A percentile compares a stretch with the other conserved stretches of the same genome.
These are phyloP conservation scores for Pichia sp. DNA, from an alignment of 1,139 yeast species.

Conservation along the genomic window DNA sequence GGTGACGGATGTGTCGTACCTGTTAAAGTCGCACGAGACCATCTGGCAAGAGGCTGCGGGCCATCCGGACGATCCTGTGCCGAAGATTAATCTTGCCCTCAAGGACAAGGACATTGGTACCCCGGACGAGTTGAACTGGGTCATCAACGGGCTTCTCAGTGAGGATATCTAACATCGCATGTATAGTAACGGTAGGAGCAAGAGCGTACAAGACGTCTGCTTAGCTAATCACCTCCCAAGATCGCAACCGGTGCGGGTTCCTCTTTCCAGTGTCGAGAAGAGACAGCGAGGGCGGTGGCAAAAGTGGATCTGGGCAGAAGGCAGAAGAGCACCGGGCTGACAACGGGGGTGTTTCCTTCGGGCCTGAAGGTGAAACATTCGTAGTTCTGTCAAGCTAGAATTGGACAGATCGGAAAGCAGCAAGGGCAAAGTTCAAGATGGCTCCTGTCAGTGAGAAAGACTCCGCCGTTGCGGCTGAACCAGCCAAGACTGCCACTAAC, in stretches of 20 bases:
- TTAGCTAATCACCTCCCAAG: not conserved
- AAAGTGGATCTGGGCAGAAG: constrained; percentile 2
- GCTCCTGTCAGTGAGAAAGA: constrained; percentile 26
- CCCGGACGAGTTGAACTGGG: constrained; percentile 67
- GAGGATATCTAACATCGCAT: constrained; percentile 16
- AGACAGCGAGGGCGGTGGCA: constrained; percentile 12
- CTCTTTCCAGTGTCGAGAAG: not conserved
- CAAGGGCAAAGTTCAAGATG: constrained; percentile 10
- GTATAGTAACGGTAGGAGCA: not conserved
- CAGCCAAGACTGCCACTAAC: not conserved
- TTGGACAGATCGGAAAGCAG: not conserved
- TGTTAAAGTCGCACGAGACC: constrained; percentile 18
- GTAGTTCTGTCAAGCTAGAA: not conserved
- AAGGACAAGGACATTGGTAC: constrained; percentile 44
- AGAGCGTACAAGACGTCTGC: no score
- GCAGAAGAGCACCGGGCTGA: not conserved
- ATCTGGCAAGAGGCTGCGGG: not conserved
- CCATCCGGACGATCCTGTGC: constrained; percentile 8
- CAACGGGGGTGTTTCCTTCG: not conserved
- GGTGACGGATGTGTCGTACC: constrained; percentile 18
- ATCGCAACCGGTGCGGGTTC: not conserved
- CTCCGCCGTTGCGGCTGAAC: constrained; percentile 5
- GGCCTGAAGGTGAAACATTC: not conserved
- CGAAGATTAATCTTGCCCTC: constrained; percentile 23
- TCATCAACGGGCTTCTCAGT: constrained; percentile 51